phyloP scores from a whole-genome alignment of 2,329 filamentous ascomycete species.

The Epichloe typhina region DNA sequence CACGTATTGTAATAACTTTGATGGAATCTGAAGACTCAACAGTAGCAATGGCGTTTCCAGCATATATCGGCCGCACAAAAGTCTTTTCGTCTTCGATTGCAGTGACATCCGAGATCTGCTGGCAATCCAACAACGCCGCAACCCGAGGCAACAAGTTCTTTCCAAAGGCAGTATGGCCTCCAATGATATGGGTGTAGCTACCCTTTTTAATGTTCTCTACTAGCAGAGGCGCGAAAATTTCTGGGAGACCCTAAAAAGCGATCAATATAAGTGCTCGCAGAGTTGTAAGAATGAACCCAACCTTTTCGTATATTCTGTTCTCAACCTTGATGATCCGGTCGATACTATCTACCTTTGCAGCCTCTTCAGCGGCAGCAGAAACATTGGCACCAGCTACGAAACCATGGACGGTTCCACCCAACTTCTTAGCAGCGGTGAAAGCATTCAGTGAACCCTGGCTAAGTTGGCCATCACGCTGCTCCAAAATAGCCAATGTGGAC shows the following conservation, averaged over 20 bases:
- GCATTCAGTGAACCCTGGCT: conserved; percentile 72
- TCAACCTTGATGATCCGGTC: conserved; percentile 87
- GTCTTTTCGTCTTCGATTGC: conserved; percentile 79
- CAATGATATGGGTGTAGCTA: conserved; percentile 83
- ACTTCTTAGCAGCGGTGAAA: conserved; percentile 71
- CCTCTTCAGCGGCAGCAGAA: conserved; percentile 65
- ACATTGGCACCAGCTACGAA: conserved; percentile 76
- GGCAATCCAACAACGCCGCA: conserved; percentile 78
- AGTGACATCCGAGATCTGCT: conserved; percentile 89
- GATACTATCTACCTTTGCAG: conserved; percentile 76
- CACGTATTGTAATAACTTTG: conserved; percentile 86
- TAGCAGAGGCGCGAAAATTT: conserved; percentile 86
- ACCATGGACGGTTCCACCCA: conserved; percentile 74
- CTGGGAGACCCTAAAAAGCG: conserved; percentile 58
- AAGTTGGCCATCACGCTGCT: conserved; percentile 83
- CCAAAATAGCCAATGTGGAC: conserved; percentile 81
- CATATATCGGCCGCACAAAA: conserved; percentile 93
- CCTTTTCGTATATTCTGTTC: conserved; percentile 85
- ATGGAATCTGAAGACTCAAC: conserved; percentile 77
- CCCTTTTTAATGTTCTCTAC: conserved; percentile 96
- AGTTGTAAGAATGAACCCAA: conserved; percentile 20
- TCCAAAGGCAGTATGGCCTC: conserved; percentile 86
- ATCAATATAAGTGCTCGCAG: conserved; percentile 4
- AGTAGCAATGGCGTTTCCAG: conserved; percentile 91
- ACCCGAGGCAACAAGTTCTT: conserved; percentile 90